These are phyloP conservation scores for Linnemannia hyalina DNA, from an alignment of 192 early-diverging fungal genomes.

Conservation along the genomic window DNA sequence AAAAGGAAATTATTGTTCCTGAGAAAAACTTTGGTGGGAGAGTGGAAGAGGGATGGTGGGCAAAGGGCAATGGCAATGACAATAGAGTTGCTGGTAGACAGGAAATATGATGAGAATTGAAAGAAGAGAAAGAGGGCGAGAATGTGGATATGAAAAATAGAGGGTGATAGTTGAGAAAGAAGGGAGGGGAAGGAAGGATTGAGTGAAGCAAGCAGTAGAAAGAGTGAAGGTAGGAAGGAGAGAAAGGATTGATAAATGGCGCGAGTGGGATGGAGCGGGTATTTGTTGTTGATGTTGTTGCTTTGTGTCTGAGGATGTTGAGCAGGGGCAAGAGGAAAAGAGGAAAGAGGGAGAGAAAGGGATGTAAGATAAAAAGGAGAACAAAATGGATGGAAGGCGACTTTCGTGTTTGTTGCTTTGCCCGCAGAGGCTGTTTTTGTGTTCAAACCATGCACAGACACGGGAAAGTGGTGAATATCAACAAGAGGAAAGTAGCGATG, in stretches of 20 bases:
- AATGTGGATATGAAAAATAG: too few species aligned
- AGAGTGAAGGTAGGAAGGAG: neutral
- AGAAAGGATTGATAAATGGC: neutral
- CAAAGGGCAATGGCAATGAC: neutral
- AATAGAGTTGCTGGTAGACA: neutral
- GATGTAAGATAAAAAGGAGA: neutral
- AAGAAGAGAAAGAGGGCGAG: too few species aligned
- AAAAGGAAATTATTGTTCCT: neutral
- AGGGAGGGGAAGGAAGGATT: neutral
- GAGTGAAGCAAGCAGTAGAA: neutral
- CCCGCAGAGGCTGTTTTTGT: neutral
- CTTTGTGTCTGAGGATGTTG: neutral
- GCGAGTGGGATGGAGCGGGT: neutral
- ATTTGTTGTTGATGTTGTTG: too few species aligned
- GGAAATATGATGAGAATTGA: too few species aligned
- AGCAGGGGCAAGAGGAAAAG: neutral
- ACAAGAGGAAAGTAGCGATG: neutral
- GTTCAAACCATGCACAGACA: neutral
- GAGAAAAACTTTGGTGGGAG: neutral
- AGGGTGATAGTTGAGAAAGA: neutral
- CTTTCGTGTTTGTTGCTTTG: neutral
- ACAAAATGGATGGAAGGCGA: neutral
- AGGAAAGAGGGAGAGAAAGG: neutral
- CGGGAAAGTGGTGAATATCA: neutral
- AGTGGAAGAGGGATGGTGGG: neutral